Conservation (phyloP, 2,329 filamentous ascomycete genomes). For the Coniochaeta ligniaria region DNA sequence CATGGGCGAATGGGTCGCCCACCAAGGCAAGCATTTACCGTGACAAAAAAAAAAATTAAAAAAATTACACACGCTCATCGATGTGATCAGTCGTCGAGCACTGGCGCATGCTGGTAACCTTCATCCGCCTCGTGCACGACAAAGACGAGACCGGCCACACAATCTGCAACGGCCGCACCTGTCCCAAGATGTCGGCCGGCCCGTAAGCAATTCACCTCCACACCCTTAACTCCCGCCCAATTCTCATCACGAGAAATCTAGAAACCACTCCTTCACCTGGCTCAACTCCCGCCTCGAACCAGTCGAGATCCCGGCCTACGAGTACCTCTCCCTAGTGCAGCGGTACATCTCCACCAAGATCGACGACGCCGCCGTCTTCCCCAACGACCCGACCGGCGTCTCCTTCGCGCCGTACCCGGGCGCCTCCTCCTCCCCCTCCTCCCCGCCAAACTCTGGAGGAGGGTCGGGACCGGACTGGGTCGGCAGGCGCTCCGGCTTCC, state of each 20-base stretch:
- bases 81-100: conserved; percentile 71
- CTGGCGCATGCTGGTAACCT: conserved; percentile 80
- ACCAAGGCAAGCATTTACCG: no score
- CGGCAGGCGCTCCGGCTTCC: conserved; percentile 99
- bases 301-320: conserved; percentile 83
- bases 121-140: conserved; percentile 83
- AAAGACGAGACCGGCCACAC: conserved; percentile 69
- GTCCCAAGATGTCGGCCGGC: conserved; percentile 91
- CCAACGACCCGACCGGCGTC: conserved; percentile 69
- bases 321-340: conserved; percentile 94
- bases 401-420: conserved; percentile 56
- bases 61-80: no score
- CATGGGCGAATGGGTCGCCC: conserved; percentile 89
- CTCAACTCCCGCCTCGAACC: conserved; percentile 81
- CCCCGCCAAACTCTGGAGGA: conserved; percentile 36
- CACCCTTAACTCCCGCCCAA: no score
- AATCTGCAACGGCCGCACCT: conserved; percentile 78
- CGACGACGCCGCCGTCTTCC: conserved; percentile 83
- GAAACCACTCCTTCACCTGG: conserved; percentile 96
- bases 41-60: no score
- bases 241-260: conserved; percentile 17
- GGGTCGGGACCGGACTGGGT: background rate
- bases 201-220: conserved; percentile 56
- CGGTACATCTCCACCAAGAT: conserved; percentile 97
- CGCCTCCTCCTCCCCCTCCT: conserved; percentile 49